phyloP scores from a whole-genome alignment of 78 protist genomes.

The Dictyostelium discoideum region DNA sequence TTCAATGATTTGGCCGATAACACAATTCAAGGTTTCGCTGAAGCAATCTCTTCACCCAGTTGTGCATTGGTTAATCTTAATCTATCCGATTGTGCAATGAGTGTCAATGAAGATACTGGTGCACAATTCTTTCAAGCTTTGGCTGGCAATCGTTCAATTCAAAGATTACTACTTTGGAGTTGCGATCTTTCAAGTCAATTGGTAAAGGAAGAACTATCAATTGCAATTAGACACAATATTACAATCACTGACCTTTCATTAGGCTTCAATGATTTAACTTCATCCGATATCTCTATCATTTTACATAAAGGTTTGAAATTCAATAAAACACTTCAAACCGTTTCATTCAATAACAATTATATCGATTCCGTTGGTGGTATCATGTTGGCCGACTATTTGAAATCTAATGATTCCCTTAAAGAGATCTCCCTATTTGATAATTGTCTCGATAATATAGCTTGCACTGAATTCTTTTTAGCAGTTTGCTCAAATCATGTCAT shows the following conservation, averaged over 20 bases:
- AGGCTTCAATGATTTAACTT: constrained; percentile 53
- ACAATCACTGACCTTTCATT: constrained; percentile 39
- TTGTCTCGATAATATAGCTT: constrained; percentile 32
- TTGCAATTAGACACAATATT: background rate
- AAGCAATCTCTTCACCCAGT: background rate
- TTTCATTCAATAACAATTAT: constrained; percentile 59
- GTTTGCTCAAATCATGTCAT: constrained; percentile 29
- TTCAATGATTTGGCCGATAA: constrained; percentile 31
- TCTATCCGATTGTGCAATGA: constrained; percentile 37
- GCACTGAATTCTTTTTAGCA: constrained; percentile 19
- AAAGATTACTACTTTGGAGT: constrained; percentile 28
- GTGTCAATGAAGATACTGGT: constrained; percentile 15
- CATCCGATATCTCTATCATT: constrained; percentile 15
- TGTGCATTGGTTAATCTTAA: background rate
- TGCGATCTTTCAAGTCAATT: constrained; percentile 32
- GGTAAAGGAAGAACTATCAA: constrained; percentile 46
- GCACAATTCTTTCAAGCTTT: constrained; percentile 25
- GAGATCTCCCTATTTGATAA: constrained; percentile 50
- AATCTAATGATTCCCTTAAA: background rate
- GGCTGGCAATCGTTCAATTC: constrained; percentile 4
- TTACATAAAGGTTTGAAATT: constrained; percentile 31
- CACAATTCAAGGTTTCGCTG: constrained; percentile 30
- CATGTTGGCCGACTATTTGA: constrained; percentile 39
- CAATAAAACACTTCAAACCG: constrained; percentile 31
- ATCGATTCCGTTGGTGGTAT: constrained; percentile 46